Evolutionary conservation across 495 filamentous ascomycete species (phyloP).

Genomic region (Penicillium psychrofluorescens): DNA sequence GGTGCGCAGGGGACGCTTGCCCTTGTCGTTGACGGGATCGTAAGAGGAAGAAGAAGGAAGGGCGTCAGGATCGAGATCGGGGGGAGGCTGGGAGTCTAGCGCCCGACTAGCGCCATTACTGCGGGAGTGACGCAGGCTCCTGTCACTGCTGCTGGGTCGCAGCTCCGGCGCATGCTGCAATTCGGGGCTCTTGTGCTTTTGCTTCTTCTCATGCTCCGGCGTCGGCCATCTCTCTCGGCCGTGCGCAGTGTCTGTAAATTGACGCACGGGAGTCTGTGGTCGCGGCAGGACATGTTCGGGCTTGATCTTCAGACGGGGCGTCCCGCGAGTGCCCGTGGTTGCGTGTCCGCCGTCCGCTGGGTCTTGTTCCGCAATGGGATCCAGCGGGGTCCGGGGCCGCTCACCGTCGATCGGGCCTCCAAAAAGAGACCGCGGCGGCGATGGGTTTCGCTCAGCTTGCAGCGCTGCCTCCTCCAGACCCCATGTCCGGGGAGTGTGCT

Average conservation of each 20-base stretch:
- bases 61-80: conserved; percentile 33
- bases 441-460: conserved; percentile 11
- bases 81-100: conserved; percentile 20
- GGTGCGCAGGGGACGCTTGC: conserved; percentile 71
- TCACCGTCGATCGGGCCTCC: conserved; percentile 16
- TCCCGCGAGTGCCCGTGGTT: conserved; percentile 20
- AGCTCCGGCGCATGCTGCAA: conserved; percentile 24
- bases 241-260: conserved; percentile 47
- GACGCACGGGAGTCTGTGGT: conserved; percentile 31
- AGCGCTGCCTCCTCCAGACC: conserved; percentile 23
- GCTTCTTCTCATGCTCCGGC: conserved; percentile 30
- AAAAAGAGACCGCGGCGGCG: conserved; percentile 21
- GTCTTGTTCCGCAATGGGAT: conserved; percentile 34
- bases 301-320: conserved; percentile 36
- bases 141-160: conserved; percentile 24
- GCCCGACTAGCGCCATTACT: conserved; percentile 61
- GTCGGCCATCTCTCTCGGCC: conserved; percentile 44
- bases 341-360: conserved; percentile 12
- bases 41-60: conserved; percentile 56
- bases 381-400: conserved; percentile 33
- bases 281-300: conserved; percentile 36
- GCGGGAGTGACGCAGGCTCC: conserved; percentile 60
- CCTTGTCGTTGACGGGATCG: conserved; percentile 77
- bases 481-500: conserved; percentile 23
- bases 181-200: conserved; percentile 7